A percentile compares a stretch with the other conserved stretches of the same genome.
These are phyloP conservation scores for Dacryopinax primogenitus DNA, from an alignment of 768 basidiomycete genomes.

Conservation along the genomic window DNA sequence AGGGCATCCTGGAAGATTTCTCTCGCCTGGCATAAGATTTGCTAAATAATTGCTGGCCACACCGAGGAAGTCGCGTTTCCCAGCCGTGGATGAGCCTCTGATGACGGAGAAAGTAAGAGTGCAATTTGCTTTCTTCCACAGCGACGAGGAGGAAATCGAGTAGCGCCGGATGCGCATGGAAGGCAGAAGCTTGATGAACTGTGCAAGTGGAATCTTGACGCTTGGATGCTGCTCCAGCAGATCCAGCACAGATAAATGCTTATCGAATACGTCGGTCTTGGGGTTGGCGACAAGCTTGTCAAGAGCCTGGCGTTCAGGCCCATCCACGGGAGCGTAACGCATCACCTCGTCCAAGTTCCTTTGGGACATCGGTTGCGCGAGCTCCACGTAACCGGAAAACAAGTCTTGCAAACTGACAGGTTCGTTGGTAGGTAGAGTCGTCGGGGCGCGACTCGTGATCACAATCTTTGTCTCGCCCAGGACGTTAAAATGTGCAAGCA, in stretches of 20 bases:
- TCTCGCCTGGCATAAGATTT: slow-evolving; percentile 26
- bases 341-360: slow-evolving; percentile 31
- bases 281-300: slow-evolving; percentile 26
- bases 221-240: slow-evolving; percentile 32
- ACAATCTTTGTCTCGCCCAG: slow-evolving; percentile 17
- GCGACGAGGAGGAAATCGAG: slow-evolving; percentile 39
- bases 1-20: too few species aligned
- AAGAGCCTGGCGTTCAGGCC: slow-evolving; percentile 23
- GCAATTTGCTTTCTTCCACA: slow-evolving; percentile 33
- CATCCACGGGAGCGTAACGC: slow-evolving; percentile 21
- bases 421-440: slow-evolving; percentile 31
- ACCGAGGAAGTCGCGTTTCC: slow-evolving; percentile 31
- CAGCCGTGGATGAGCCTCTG: slow-evolving; percentile 30
- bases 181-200: slow-evolving; percentile 34
- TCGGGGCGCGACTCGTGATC: slow-evolving; percentile 31
- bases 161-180: slow-evolving; percentile 40
- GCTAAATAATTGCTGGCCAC: slow-evolving; percentile 39
- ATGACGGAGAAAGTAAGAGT: slow-evolving; percentile 37
- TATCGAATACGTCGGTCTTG: slow-evolving; percentile 26
- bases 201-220: slow-evolving; percentile 30
- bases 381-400: slow-evolving; percentile 36
- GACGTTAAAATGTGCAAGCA: slow-evolving; percentile 14
- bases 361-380: slow-evolving; percentile 37
- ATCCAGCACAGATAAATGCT: slow-evolving; percentile 33
- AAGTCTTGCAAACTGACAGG: slow-evolving; percentile 30